A percentile compares a stretch with the other conserved stretches of the same genome.
Evolutionary conservation across 805 yeast genomes (phyloP).

Genomic region (Barnettozyma sucrosica): DNA sequence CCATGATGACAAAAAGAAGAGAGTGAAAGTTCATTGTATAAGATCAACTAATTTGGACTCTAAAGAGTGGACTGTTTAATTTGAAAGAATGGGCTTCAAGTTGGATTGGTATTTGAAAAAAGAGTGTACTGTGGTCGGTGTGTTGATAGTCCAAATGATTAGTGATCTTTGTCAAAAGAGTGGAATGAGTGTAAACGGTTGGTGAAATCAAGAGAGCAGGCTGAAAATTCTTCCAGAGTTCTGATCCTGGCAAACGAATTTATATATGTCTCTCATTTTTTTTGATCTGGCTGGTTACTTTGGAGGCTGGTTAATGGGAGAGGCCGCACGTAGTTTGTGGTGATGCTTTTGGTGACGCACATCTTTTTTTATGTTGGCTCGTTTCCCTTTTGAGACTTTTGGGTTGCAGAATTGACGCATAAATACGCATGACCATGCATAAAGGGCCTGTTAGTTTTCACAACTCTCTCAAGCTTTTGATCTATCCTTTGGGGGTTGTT

Average conservation of each 20-base stretch:
- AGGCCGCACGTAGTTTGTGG: not conserved
- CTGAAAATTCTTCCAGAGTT: not conserved
- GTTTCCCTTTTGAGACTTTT: not conserved
- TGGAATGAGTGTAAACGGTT: not conserved
- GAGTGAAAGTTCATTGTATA: conserved; percentile 7
- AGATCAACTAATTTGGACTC: not conserved
- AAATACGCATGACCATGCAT: not conserved
- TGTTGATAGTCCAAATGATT: not conserved
- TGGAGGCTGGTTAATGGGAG: not conserved
- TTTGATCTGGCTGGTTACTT: not conserved
- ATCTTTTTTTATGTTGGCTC: not conserved
- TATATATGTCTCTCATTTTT: not conserved
- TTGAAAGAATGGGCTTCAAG: conserved; percentile 1
- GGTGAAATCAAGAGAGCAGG: not conserved
- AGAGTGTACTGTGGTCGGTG: not conserved
- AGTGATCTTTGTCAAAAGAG: not conserved
- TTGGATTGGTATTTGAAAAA: not conserved
- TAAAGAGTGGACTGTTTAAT: conserved; percentile 6
- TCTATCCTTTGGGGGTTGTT: too few relatives aligned
- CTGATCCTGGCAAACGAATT: not conserved
- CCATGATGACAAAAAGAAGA: conserved; percentile 11
- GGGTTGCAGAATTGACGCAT: not conserved
- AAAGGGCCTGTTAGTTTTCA: too few relatives aligned
- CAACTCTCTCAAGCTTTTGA: too few relatives aligned
- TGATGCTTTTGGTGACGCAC: too few relatives aligned